Evolutionary conservation across 768 basidiomycete genomes (phyloP), one percentile per base, ranked within the genome.

Genomic region (Podaxis sp.): DNA sequence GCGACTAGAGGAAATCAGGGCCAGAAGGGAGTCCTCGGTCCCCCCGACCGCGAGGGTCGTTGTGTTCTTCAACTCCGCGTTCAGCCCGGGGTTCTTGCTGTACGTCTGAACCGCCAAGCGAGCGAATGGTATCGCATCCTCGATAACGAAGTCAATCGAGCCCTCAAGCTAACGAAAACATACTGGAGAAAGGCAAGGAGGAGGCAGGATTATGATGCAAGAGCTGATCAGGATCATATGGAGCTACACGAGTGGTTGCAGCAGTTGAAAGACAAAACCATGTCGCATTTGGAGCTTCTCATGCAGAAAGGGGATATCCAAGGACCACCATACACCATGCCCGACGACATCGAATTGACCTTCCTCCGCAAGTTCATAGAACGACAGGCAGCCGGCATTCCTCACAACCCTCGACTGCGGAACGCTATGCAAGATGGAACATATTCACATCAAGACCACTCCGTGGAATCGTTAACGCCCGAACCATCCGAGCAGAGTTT

Each of bases 251-350:
- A 92, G 69, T 92, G 90, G 90, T 75, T 92, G 1, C 90, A 92
- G 66, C 90, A 91, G 71, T 78, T 92, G 66, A 92, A 92, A 72
- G 90, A 92, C 73, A 92, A 91, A 72, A 90, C 88, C 55, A 92
- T 92, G 90, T 89, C 89, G 50, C 89, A 92, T 73, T 79, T 92
- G 48, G 90, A 92, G 71, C 79, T 91, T 2, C 84, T 91, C 66
- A 91, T 92, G 88, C 90, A 91, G 70, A 91, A 91, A 68, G 89
- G 89, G 68, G 90, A 92, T 64, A 92, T 92, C 32, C 88, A 86
- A 68, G 90, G 90, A 16, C 90, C 90, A 2, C 89, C 90, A 23
- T 91, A 91, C 71, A 67, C 81, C 61, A 92, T 92, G 90, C 81
- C 89, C 9, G 90, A 91, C 67, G 84, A 89, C 65, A 71, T 90